Evolutionary conservation across 1,139 yeast genomes (phyloP), one percentile per base, ranked within the genome.

Genomic region (Zygoascus hellenicus): DNA sequence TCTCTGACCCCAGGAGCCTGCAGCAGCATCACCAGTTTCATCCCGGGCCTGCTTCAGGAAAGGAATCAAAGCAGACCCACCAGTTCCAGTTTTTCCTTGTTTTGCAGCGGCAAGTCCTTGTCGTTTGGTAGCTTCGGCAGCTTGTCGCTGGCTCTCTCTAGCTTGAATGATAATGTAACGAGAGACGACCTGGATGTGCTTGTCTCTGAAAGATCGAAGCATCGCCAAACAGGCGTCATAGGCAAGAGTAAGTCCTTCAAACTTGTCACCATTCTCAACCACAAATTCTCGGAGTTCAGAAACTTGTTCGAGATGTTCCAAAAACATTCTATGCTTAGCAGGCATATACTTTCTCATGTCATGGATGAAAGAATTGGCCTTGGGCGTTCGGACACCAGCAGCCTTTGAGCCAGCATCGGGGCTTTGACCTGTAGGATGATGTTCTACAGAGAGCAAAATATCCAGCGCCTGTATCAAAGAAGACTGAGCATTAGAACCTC

Each of bases 271-370:
- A 37, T 74, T 61, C 37, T 69, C 64, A 22, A 74, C 55, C 4
- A 86, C 96, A 55, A 70, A 86, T 33, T 81, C 81, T 42, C 87
- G 74, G 44, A 89, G 71, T 44, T 72, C 76, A 29, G 88, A 74
- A 5, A 75, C 75, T 43, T 74, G 68, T 17, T 80, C 71, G 38
- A 90, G 66, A 51, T 77, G 78, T 35, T 70, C 69, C 50, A 90
- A 72, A 62, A 89, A 90, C 46, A 83, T 77, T 45, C 86, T 75
- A 65, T 90, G 97, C 45, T 78, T 76, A 5, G 83, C 81, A 1
- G 97, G 97, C 97, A 90, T 90, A 65, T 90, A 90, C 13, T 68
- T 61, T 58, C 90, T 77, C 97, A 89, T 89, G 54, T 86, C 94
- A 50, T 75, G 72, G 76, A 89, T 81, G 59, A 85, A 90, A 42